These are phyloP conservation scores for Colletotrichum orchidophilum DNA, from an alignment of 2,329 filamentous ascomycete genomes.

Conservation along the genomic window DNA sequence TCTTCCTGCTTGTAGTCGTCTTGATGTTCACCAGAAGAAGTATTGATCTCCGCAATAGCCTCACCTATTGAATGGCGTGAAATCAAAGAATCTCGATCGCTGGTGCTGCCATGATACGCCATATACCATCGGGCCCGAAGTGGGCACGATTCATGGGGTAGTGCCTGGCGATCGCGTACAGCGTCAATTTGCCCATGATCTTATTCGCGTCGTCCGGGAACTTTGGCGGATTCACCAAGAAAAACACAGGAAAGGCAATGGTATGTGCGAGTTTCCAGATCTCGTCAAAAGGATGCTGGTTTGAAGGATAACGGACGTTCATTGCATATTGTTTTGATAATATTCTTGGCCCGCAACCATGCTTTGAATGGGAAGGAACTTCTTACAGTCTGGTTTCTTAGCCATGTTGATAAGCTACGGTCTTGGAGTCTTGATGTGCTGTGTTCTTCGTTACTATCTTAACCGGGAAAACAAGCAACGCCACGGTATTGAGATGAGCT, in stretches of 20 bases:
- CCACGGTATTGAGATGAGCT: slow-evolving; percentile 25
- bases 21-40: slow-evolving; percentile 66
- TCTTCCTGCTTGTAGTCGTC: slow-evolving; percentile 48
- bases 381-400: slow-evolving; percentile 65
- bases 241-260: slow-evolving; percentile 65
- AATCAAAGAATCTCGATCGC: slow-evolving; percentile 49
- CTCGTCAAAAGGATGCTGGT: background rate
- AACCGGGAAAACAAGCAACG: slow-evolving; percentile 9
- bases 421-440: slow-evolving; percentile 54
- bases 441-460: background rate
- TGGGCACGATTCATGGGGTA: slow-evolving; percentile 41
- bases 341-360: slow-evolving; percentile 73
- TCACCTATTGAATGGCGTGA: slow-evolving; percentile 58
- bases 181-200: slow-evolving; percentile 72
- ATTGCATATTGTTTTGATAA: slow-evolving; percentile 55
- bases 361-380: slow-evolving; percentile 65
- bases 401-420: slow-evolving; percentile 51
- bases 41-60: slow-evolving; percentile 60
- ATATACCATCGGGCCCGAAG: slow-evolving; percentile 54
- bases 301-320: background rate
- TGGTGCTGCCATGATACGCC: slow-evolving; percentile 63
- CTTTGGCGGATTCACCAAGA: slow-evolving; percentile 74
- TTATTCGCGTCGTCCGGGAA: slow-evolving; percentile 76
- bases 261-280: background rate
- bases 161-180: slow-evolving; percentile 54